Percentiles rank a stretch among this genome's conserved stretches.
phyloP scores from a whole-genome alignment of 208 protist genomes.

The Leishmania amazonensis region DNA sequence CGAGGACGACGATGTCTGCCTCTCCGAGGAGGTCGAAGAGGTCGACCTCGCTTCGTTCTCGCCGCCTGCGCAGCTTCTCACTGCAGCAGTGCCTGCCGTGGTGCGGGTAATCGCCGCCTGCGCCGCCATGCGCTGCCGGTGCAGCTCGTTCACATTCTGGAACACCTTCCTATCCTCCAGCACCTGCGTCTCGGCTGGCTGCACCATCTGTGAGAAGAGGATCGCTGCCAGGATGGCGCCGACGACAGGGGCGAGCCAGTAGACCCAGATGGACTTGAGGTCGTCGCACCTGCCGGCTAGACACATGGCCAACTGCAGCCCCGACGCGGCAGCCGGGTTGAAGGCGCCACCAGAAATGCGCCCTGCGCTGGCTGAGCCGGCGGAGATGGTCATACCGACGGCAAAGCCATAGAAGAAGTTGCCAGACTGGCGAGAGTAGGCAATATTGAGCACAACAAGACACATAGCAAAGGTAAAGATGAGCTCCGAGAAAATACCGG shows the following conservation, averaged over 20 bases:
- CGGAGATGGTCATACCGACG: constrained; percentile 76
- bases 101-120: constrained; percentile 11
- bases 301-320: constrained; percentile 77
- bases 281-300: constrained; percentile 68
- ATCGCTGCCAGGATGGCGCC: constrained; percentile 63
- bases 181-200: constrained; percentile 56
- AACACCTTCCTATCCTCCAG: constrained; percentile 55
- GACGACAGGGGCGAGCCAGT: constrained; percentile 81
- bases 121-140: constrained; percentile 23
- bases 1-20: constrained; percentile 6
- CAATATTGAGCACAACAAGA: constrained; percentile 76
- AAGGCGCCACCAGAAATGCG: constrained; percentile 80
- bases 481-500: constrained; percentile 80
- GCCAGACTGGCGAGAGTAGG: constrained; percentile 66
- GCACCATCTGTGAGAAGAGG: constrained; percentile 73
- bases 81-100: neutral
- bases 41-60: neutral
- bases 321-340: constrained; percentile 83
- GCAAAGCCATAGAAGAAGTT: constrained; percentile 88
- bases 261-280: constrained; percentile 76
- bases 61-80: neutral
- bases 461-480: constrained; percentile 84
- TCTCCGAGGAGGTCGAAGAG: constrained; percentile 1
- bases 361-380: constrained; percentile 65
- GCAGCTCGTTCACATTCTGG: constrained; percentile 31